A percentile compares a stretch with the other conserved stretches of the same genome.
phyloP scores from a whole-genome alignment of 2,329 filamentous ascomycete genomes.

The Phialocephala subalpina region DNA sequence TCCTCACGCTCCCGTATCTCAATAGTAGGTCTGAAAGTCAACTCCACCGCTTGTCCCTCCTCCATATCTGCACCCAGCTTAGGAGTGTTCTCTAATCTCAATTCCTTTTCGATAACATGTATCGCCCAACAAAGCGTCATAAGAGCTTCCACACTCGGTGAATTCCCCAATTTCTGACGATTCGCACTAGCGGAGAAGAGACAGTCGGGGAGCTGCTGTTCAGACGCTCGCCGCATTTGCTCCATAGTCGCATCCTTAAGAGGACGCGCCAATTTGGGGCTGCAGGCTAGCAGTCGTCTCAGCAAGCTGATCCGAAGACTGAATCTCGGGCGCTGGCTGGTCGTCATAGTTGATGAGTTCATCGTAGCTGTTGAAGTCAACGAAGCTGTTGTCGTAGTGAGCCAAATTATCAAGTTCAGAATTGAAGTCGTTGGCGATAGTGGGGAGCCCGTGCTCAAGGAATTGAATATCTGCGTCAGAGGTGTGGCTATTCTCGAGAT shows the following conservation, averaged over 20 bases:
- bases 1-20: constrained; percentile 10
- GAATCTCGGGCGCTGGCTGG: constrained; percentile 43
- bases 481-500: constrained; percentile 74
- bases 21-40: constrained; percentile 38
- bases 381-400: constrained; percentile 65
- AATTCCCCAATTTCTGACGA: constrained; percentile 34
- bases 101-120: constrained; percentile 39
- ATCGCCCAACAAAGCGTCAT: constrained; percentile 46
- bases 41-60: constrained; percentile 39
- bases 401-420: constrained; percentile 73
- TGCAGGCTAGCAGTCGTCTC: constrained; percentile 71
- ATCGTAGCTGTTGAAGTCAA: constrained; percentile 60
- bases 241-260: constrained; percentile 77
- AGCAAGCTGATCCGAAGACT: constrained; percentile 47
- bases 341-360: constrained; percentile 61
- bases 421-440: constrained; percentile 73
- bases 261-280: constrained; percentile 77
- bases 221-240: constrained; percentile 76
- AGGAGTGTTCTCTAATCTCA: constrained; percentile 29
- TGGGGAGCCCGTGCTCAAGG: constrained; percentile 79
- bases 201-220: constrained; percentile 48
- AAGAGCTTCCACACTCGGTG: constrained; percentile 41
- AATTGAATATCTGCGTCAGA: constrained; percentile 77
- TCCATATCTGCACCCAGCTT: constrained; percentile 41
- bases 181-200: constrained; percentile 39